Percentiles rank a stretch among this genome's conserved stretches.
These are phyloP conservation scores for Osmanthus fragrans DNA, from an alignment of 257 asterid species.

Conservation along the genomic window DNA sequence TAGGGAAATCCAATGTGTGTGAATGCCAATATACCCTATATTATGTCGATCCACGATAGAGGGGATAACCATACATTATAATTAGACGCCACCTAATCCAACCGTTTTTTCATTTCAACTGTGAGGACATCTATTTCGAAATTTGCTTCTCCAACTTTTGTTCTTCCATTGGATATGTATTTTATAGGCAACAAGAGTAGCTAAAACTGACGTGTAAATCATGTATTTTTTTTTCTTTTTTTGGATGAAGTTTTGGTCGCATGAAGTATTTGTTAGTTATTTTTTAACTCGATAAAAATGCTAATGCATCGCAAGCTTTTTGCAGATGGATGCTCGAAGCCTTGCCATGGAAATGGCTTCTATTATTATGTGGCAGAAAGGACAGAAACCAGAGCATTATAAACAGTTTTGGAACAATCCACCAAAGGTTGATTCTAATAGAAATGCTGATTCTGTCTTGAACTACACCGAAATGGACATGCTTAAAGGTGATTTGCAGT, in stretches of 20 bases:
- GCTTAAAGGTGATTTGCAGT: conserved; percentile 58
- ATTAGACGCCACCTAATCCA: neutral
- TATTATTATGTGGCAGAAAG: conserved; percentile 80
- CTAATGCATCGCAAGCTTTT: conserved; percentile 22
- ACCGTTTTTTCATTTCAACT: neutral
- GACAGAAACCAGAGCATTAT: conserved; percentile 61
- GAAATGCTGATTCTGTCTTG: conserved; percentile 38
- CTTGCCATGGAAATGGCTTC: conserved; percentile 92
- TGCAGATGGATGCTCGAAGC: conserved; percentile 90
- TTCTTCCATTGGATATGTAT: neutral
- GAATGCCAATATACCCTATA: neutral
- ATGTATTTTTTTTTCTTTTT: neutral
- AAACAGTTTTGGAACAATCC: conserved; percentile 60
- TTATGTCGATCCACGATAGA: neutral
- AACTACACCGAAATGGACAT: conserved; percentile 50
- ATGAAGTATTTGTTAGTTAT: neutral
- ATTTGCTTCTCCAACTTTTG: neutral
- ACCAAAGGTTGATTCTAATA: conserved; percentile 43
- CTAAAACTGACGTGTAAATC: neutral
- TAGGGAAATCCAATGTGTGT: neutral
- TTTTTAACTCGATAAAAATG: conserved; percentile 13
- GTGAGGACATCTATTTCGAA: neutral
- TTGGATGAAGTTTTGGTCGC: neutral
- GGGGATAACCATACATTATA: neutral
- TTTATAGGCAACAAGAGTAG: neutral